Conservation (phyloP, 2,329 filamentous ascomycete species). For the Colletotrichum sp. region DNA sequence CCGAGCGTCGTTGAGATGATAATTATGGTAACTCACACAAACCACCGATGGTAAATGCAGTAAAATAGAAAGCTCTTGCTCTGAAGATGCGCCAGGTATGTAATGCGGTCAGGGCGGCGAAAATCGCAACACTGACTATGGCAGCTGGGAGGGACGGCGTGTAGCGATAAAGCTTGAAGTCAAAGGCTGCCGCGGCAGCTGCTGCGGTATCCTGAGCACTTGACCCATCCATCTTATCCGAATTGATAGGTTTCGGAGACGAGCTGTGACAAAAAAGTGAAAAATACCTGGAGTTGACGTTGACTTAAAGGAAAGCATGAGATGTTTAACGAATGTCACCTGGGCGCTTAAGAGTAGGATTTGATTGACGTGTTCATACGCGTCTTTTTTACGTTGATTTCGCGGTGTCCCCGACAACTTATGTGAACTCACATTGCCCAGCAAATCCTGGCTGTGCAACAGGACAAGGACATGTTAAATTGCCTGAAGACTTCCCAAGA, state of each 20-base stretch:
- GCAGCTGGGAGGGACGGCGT: conserved; percentile 18
- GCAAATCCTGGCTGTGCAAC: not conserved
- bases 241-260: fast-evolving
- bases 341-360: fast-evolving
- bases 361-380: not conserved
- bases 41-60: conserved; percentile 18
- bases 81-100: conserved; percentile 15
- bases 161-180: conserved; percentile 23
- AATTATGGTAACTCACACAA: not conserved
- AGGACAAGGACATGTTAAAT: not conserved
- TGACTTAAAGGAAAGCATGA: not conserved
- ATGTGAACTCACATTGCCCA: not conserved
- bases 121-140: not conserved
- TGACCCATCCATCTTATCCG: not conserved
- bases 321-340: fast-evolving
- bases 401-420: not conserved
- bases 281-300: not conserved
- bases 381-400: not conserved
- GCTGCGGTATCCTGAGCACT: not conserved
- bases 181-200: not conserved
- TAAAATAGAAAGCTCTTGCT: conserved; percentile 18
- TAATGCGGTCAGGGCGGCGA: not conserved
- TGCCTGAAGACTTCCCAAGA: not conserved
- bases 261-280: not conserved
- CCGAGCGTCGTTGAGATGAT: not conserved